Evolutionary conservation across 345 rosid genomes (phyloP), one percentile per base, ranked within the genome.

Genomic region (Salix suchowensis): DNA sequence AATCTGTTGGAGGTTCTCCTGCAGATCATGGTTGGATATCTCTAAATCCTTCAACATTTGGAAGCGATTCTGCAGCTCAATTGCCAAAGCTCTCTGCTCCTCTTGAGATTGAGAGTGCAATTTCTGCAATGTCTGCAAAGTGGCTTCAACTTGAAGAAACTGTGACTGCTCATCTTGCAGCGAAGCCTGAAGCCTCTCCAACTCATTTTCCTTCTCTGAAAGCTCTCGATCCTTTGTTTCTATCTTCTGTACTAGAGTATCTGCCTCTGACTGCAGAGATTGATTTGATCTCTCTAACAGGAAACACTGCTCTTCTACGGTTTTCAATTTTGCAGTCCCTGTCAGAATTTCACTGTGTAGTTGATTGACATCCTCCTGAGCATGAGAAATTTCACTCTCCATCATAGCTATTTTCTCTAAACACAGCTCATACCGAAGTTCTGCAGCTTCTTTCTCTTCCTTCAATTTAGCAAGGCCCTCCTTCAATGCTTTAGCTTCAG

Each of bases 171-270:
- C 97, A 61, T 87, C 90, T 79, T 83, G 86, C 80, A 91, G 71
- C 40, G 65, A 74, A 77, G 36, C 34, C 75, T 81, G 78, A 70
- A 77, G 78, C 65, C 54, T 77, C 76, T 70, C 78, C 81, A 81
- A 70, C 50, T 81, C 73, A 39, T 54, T 16, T 46, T 74, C 93
- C 86, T 93, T 92, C 82, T 82, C 84, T n/a, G 73, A 79, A 72
- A 95, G 92, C 76, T 93, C 88, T 76, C 83, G 82, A 82, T 95
- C 97, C 83, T 93, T 93, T 46, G 68, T 50, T 74, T 78, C 81
- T 77, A 81, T 81, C 68, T 66, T 74, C 54, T 70, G 73, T 7
- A 28, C 66, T 72, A 81, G 69, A 81, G 64, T 46, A 19, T 77
- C 81, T 21, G 84, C 81, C 68, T 77, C 84, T 68, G 71, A 70